Base-by-base conservation (phyloP, 164 flowering plant species). In the Echeveria elegans region DNA sequence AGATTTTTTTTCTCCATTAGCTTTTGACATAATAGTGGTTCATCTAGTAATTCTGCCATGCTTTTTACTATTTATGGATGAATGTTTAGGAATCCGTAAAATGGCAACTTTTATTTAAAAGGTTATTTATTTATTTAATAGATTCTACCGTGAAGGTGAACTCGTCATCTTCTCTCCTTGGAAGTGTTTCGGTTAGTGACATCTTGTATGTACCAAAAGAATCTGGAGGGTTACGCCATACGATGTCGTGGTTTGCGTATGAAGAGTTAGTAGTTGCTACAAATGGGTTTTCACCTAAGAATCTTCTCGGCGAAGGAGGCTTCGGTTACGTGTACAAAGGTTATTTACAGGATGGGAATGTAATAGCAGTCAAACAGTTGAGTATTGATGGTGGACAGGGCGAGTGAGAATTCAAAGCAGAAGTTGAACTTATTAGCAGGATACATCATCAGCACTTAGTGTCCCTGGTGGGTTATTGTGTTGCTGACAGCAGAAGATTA, bases 271-370 rank as follows among this genome's bases (percentile, higher is more conserved):
- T 70, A 50, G 78, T 74, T 60, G 89, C 82, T 19, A 92, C 96
- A 58, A 71, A 84, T 78, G 88, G 92, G 24, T 92, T 92, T 79
- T 85, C 97, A 23, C 73, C 47, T 37, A 76, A 80, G 7, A 88
- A 92, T 79, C 81, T 88, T 66, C 77, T 92, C 77, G 96, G 97
- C 29, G 86, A 85, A 78, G 97, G 97, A 70, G 97, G 97, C 63
- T 92, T 92, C 78, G 97, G 97, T 74, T 77, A 74, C 69, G 97
- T 92, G 9, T 86, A 85, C 71, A 88, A 85, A 77, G 97, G 97
- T 30, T 41, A 16, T 63, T 78, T 92, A 30, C 72, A 79, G 14
- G 94, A 92, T 78, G 97, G 96, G 26, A 83, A 87, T 75, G 92
- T 78, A 61, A 82, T 92, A 15, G 97, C 97, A 41, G 90, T 92